A percentile compares a stretch with the other conserved stretches of the same genome.
Evolutionary conservation across 176 grass and related monocot species (phyloP).

Genomic region (Ananas comosus): DNA sequence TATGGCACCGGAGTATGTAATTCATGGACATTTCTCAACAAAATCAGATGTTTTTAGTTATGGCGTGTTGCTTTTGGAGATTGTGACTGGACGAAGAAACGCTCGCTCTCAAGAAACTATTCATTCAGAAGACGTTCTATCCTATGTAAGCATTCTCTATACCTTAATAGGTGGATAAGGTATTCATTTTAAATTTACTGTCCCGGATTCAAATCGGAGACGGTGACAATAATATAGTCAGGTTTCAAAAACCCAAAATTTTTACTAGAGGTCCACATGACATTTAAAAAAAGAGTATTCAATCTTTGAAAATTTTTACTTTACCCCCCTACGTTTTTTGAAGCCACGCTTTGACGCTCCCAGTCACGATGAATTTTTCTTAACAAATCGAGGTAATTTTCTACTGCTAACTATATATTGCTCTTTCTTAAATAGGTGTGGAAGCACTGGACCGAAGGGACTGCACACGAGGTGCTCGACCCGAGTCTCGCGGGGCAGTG

Average conservation of each 20-base stretch:
- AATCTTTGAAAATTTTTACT: background rate
- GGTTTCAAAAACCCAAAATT: too few relatives aligned
- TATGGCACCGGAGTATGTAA: constrained; percentile 53
- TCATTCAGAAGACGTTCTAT: constrained; percentile 10
- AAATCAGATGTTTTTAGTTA: constrained; percentile 64
- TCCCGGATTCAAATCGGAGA: too few relatives aligned
- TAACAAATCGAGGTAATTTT: too few relatives aligned
- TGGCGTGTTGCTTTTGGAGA: constrained; percentile 42
- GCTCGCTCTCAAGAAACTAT: background rate
- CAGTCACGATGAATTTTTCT: background rate
- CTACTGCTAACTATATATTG: background rate
- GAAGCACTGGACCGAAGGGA: constrained; percentile 46
- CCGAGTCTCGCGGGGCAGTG: constrained; percentile 16
- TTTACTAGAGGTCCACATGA: too few relatives aligned
- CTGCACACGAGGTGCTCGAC: constrained; percentile 31
- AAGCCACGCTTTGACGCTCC: background rate
- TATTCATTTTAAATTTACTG: too few relatives aligned
- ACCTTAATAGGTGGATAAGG: background rate
- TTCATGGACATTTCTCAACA: constrained; percentile 33
- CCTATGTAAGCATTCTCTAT: constrained; percentile 19
- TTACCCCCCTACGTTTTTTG: background rate
- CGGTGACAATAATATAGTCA: too few relatives aligned
- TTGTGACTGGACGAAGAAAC: constrained; percentile 34
- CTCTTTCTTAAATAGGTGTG: constrained; percentile 27
- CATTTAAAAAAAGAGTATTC: too few relatives aligned